Conservation (phyloP, 768 basidiomycete species). For the Leccinum rimulosum region DNA sequence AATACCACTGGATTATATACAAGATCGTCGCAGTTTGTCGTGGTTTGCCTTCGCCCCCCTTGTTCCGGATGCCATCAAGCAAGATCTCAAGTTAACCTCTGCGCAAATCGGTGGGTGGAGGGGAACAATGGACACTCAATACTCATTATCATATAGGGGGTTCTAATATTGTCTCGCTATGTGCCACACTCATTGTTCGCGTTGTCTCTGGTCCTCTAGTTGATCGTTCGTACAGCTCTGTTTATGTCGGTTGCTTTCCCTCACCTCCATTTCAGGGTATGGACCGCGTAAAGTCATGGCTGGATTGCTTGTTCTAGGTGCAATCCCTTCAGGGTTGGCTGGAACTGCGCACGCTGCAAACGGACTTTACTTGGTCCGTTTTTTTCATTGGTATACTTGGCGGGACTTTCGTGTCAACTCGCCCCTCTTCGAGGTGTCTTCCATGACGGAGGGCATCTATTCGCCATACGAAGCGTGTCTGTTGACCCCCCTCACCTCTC, state of each 20-base stretch:
- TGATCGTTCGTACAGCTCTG: constrained; percentile 30
- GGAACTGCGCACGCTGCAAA: constrained; percentile 43
- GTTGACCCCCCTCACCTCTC: constrained; percentile 13
- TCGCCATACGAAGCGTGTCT: constrained; percentile 8
- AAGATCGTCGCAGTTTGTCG: constrained; percentile 25
- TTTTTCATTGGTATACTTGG: constrained; percentile 64
- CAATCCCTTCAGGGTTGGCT: constrained; percentile 58
- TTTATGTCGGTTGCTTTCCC: not conserved
- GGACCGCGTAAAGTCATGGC: constrained; percentile 59
- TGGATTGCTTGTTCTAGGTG: constrained; percentile 47
- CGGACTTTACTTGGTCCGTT: constrained; percentile 42
- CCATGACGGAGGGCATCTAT: not conserved
- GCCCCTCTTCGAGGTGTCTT: constrained; percentile 1
- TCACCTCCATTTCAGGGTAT: constrained; percentile 25
- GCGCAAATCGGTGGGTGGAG: constrained; percentile 39
- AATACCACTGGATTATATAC: not conserved
- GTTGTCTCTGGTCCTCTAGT: constrained; percentile 49
- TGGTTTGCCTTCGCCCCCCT: constrained; percentile 67
- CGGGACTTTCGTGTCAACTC: constrained; percentile 52
- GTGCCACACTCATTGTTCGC: constrained; percentile 49
- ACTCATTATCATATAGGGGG: constrained; percentile 30
- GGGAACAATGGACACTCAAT: not conserved
- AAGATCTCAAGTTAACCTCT: constrained; percentile 48
- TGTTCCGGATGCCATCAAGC: constrained; percentile 52
- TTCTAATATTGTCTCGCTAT: constrained; percentile 48